phyloP scores from a whole-genome alignment of 306 rosid species.

The Dalbergia oliveri region DNA sequence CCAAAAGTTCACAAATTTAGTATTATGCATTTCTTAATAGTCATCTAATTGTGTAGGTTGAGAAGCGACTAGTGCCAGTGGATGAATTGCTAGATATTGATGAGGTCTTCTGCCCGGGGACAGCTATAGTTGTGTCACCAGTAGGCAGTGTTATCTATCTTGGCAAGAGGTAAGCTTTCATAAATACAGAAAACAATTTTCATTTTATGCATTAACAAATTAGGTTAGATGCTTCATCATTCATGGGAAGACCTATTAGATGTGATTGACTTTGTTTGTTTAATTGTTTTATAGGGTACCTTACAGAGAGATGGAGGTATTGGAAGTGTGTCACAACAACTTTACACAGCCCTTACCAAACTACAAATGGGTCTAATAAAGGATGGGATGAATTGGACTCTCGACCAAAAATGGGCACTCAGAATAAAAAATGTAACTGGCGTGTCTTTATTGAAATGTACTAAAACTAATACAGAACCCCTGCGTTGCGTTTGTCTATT shows the following conservation, averaged over 20 bases:
- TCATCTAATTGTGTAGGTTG: constrained; percentile 60
- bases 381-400: constrained; percentile 73
- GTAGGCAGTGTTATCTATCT: constrained; percentile 74
- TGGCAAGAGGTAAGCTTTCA: constrained; percentile 41
- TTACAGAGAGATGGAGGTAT: constrained; percentile 60
- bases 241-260: no score
- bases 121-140: constrained; percentile 86
- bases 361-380: constrained; percentile 76
- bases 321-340: constrained; percentile 67
- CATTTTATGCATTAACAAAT: constrained; percentile 26
- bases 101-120: constrained; percentile 73
- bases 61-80: constrained; percentile 70
- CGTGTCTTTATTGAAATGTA: no score
- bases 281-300: constrained; percentile 53
- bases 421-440: background rate
- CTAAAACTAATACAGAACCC: no score
- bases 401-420: constrained; percentile 50
- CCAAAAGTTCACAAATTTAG: no score
- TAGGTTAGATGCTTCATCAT: background rate
- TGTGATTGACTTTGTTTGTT: background rate
- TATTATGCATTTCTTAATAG: background rate
- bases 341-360: constrained; percentile 64
- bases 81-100: constrained; percentile 51
- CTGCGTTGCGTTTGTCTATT: no score
- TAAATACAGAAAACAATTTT: background rate